Evolutionary conservation across 176 grass and related monocot species (phyloP).

Genomic region (bread wheat (Triticum aestivum)): IWGSC_CS_RefSeq_v2.1 NC_057807.1:354854792-354855291

Average conservation of each 20-base stretch:
- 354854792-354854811: conserved; percentile 6
- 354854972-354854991: not conserved
- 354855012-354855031: not conserved
- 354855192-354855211: not conserved
- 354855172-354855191: not conserved
- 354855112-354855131: not conserved
- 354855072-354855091: not conserved
- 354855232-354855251: not conserved
- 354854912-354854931: not conserved
- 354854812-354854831: not conserved
- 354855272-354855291: not conserved
- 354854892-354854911: not conserved
- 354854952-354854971: not conserved
- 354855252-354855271: not conserved
- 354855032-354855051: not conserved
- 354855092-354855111: not conserved
- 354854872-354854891: not conserved
- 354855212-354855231: not conserved
- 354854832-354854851: not conserved
- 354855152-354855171: not conserved
- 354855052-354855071: not conserved
- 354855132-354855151: not conserved
- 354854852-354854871: not conserved
- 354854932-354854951: not conserved
- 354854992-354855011: not conserved